phyloP scores from a whole-genome alignment of 192 early-diverging fungal genomes.

The Lunasporangiospora selenospora region DNA sequence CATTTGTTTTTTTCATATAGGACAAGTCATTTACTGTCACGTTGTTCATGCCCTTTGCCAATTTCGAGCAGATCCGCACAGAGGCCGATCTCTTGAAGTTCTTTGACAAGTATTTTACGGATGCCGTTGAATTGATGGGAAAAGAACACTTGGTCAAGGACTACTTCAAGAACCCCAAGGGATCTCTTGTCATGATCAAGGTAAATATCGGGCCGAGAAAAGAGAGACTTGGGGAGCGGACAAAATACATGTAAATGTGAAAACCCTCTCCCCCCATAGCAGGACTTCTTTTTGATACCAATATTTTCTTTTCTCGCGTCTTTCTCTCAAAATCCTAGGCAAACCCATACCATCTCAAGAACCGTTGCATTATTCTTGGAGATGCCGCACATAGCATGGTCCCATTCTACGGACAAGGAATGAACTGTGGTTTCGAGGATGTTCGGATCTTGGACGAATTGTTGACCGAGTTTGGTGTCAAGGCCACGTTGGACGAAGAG shows the following conservation, averaged over 20 bases:
- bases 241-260: not conserved
- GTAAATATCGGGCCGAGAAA: slow-evolving; percentile 36
- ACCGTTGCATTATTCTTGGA: slow-evolving; percentile 81
- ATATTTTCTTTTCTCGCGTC: too few species aligned
- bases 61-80: slow-evolving; percentile 78
- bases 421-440: slow-evolving; percentile 99
- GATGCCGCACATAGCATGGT: slow-evolving; percentile 99
- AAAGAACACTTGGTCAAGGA: slow-evolving; percentile 70
- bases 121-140: slow-evolving; percentile 82
- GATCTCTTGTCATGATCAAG: slow-evolving; percentile 84
- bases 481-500: slow-evolving; percentile 16
- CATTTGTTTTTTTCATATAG: slow-evolving; percentile 36
- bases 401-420: slow-evolving; percentile 97
- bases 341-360: slow-evolving; percentile 85
- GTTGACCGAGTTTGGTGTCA: slow-evolving; percentile 62
- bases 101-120: slow-evolving; percentile 78
- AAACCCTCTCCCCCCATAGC: too few species aligned
- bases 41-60: slow-evolving; percentile 91
- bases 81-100: slow-evolving; percentile 68
- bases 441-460: slow-evolving; percentile 68
- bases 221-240: not conserved
- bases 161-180: slow-evolving; percentile 86
- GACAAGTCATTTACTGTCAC: slow-evolving; percentile 96
- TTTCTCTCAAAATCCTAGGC: slow-evolving; percentile 25
- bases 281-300: too few species aligned